Evolutionary conservation across 2,329 filamentous ascomycete species (phyloP).

Genomic region (Sclerotinia sclerotiorum): DNA sequence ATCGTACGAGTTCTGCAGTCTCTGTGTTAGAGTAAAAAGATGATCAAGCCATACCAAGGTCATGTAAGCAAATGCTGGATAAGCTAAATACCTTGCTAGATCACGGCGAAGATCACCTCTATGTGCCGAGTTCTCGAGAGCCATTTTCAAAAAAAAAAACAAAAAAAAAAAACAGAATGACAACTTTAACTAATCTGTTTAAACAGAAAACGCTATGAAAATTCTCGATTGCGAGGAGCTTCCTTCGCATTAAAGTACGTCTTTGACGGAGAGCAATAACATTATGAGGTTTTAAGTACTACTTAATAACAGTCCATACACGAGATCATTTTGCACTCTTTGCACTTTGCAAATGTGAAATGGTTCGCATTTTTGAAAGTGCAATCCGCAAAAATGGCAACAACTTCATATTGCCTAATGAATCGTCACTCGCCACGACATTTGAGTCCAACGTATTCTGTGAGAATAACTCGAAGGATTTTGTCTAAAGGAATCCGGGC

Average conservation of each 20-base stretch:
- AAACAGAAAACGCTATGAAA: background rate
- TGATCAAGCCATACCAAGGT: background rate
- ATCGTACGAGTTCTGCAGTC: background rate
- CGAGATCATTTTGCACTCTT: background rate
- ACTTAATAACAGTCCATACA: background rate
- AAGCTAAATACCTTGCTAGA: constrained; percentile 20
- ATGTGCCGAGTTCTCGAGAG: background rate
- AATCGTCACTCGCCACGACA: constrained; percentile 15
- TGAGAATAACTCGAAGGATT: background rate
- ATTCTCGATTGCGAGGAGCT: background rate
- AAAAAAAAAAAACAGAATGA: background rate
- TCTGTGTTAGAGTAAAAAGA: background rate
- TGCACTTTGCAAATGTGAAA: constrained; percentile 20
- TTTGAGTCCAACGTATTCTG: background rate
- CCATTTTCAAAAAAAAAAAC: constrained; percentile 5
- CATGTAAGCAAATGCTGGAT: background rate
- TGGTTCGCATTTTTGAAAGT: constrained; percentile 18
- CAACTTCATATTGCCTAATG: constrained; percentile 14
- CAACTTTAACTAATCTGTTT: background rate
- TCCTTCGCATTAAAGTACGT: background rate
- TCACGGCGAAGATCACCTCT: constrained; percentile 8
- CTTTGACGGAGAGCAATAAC: background rate
- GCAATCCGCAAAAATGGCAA: constrained; percentile 7
- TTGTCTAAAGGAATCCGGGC: background rate
- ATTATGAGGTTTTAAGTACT: background rate